phyloP scores from a whole-genome alignment of 768 basidiomycete species.

The Boletus barrowsii region DNA sequence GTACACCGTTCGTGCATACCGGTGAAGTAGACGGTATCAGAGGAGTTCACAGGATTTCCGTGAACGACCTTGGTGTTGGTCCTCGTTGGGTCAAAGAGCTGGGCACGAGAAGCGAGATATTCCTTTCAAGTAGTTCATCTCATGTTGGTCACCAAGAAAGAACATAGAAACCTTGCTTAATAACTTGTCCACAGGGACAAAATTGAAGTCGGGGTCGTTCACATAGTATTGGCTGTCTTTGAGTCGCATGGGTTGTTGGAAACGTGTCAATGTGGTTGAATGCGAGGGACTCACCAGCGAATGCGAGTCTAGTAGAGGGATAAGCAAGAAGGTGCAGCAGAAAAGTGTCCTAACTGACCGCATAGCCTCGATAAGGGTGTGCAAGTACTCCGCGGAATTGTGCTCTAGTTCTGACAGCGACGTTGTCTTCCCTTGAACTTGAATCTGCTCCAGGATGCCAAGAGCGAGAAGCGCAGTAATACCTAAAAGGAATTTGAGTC shows the following conservation, averaged over 20 bases:
- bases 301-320: slow-evolving; percentile 47
- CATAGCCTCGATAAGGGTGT: slow-evolving; percentile 81
- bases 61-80: slow-evolving; percentile 65
- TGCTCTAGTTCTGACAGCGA: slow-evolving; percentile 81
- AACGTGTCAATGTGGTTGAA: background rate
- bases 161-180: slow-evolving; percentile 65
- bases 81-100: slow-evolving; percentile 68
- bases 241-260: background rate
- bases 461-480: slow-evolving; percentile 90
- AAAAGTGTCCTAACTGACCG: slow-evolving; percentile 43
- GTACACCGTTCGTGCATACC: slow-evolving; percentile 40
- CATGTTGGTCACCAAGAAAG: background rate
- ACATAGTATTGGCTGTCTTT: slow-evolving; percentile 86
- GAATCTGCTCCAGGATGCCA: slow-evolving; percentile 86
- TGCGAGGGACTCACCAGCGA: slow-evolving; percentile 56
- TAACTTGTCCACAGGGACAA: slow-evolving; percentile 77
- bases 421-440: slow-evolving; percentile 65
- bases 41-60: slow-evolving; percentile 79
- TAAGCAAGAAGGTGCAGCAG: background rate
- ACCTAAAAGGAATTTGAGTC: slow-evolving; percentile 36
- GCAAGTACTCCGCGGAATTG: slow-evolving; percentile 87
- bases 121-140: slow-evolving; percentile 45
- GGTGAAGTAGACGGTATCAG: slow-evolving; percentile 94
- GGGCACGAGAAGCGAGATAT: slow-evolving; percentile 79
- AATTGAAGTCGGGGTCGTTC: slow-evolving; percentile 79